Conservation (phyloP, 2,329 filamentous ascomycete genomes). For the Paracorniculantispora psalliotae region DNA sequence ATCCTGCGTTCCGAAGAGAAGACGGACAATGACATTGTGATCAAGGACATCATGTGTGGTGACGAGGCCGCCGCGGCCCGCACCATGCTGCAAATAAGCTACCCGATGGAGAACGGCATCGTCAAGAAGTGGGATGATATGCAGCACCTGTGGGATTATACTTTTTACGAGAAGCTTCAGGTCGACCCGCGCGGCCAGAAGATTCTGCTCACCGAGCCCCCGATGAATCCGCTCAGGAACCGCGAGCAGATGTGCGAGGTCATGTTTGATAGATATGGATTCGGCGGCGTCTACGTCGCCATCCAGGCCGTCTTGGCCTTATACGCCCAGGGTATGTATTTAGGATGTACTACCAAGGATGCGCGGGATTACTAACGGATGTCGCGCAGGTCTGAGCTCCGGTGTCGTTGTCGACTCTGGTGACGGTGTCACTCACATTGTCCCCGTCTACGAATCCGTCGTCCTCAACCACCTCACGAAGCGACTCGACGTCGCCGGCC, state of each 20-base stretch:
- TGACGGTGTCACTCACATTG: slow-evolving; percentile 97
- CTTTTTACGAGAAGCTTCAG: slow-evolving; percentile 95
- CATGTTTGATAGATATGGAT: slow-evolving; percentile 97
- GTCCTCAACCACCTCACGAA: slow-evolving; percentile 96
- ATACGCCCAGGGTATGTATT: slow-evolving; percentile 78
- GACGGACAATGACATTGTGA: slow-evolving; percentile 57
- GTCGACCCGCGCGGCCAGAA: slow-evolving; percentile 88
- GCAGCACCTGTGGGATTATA: slow-evolving; percentile 99
- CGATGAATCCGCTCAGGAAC: slow-evolving; percentile 96
- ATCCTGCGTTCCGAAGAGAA: slow-evolving; percentile 95
- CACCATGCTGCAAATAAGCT: slow-evolving; percentile 97
- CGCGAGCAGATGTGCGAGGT: slow-evolving; percentile 97
- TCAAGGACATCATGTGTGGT: slow-evolving; percentile 99
- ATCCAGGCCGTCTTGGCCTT: slow-evolving; percentile 95
- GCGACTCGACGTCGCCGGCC: slow-evolving; percentile 88
- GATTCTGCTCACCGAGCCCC: slow-evolving; percentile 94
- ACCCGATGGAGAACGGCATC: slow-evolving; percentile 99
- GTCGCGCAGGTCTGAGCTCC: slow-evolving; percentile 64
- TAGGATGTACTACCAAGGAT: slow-evolving; percentile 1
- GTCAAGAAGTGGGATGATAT: slow-evolving; percentile 99
- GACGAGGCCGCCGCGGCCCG: slow-evolving; percentile 94
- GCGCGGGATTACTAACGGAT: slow-evolving; percentile 11
- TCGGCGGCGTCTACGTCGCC: slow-evolving; percentile 95
- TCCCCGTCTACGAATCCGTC: slow-evolving; percentile 96
- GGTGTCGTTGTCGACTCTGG: slow-evolving; percentile 99